Evolutionary conservation across 208 protist genomes (phyloP), one percentile per base, ranked within the genome.

Genomic region (Wallacemonas sp.): DNA sequence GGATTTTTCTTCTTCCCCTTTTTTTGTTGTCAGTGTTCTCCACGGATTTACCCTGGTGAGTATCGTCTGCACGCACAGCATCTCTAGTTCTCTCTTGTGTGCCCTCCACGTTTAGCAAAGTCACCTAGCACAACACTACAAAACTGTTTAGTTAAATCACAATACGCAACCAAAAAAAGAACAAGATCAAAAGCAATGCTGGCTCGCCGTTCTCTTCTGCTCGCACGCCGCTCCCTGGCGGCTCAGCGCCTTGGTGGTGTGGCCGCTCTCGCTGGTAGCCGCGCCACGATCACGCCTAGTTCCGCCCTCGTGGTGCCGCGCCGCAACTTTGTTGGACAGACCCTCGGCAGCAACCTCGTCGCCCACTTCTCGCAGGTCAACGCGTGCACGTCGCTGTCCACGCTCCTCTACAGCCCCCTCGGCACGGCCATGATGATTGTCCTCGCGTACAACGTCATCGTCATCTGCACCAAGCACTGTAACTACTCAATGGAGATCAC

Each of bases 361-460:
- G 70, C 75, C 2, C 89, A 95, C 65, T 75, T 64, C 52, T 74
- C 79, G 29, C 75, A 92, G 54, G 27, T 93, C 46, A 65, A 60
- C 6, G 66, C 68, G 19, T 93, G 83, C 78, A 62, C 69, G 11
- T 88, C 81, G 24, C 79, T 91, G 12, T 80, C 78, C n/a, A 83
- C 81, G 26, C 56, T 95, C 2, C 72, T 93, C 30, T 93, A 93
- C 75, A 87, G 77, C 33, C 90, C 90, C 8, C 55, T 95, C 6
- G 90, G 87, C 17, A 93, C 87, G 8, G 73, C 64, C 33, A 88
- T 92, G 83, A 41, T 86, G 27, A 57, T 93, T 16, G 52, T 90
- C n/a, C 74, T 95, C 21, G 85, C 90, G 27, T 95, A 95, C 72
- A 95, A 95, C 74, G 83, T 95, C 11, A 72, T 90, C 34, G 87